Evolutionary conservation across 1,284 basidiomycete species (phyloP).

Genomic region (Thelephora terrestris): DNA sequence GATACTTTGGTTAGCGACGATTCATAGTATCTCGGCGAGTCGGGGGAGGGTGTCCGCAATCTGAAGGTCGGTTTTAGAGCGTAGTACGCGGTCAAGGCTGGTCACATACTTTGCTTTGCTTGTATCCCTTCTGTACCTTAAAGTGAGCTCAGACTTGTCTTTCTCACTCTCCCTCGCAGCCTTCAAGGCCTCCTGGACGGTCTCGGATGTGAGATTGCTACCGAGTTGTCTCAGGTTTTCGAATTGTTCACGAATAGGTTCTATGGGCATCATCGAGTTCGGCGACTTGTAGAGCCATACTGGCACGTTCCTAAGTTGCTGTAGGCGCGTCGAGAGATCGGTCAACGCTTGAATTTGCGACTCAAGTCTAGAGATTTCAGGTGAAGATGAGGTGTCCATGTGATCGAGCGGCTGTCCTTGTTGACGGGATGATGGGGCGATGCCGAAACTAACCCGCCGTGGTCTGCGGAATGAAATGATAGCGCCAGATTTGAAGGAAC

Average conservation of each 20-base stretch:
- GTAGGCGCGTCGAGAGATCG: constrained; percentile 33
- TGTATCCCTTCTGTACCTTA: constrained; percentile 33
- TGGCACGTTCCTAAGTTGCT: constrained; percentile 34
- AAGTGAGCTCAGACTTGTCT: constrained; percentile 37
- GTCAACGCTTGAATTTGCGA: constrained; percentile 36
- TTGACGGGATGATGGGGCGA: too few species aligned
- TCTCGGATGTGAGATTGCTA: constrained; percentile 34
- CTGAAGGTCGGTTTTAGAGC: neutral
- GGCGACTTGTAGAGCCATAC: constrained; percentile 27
- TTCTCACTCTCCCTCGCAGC: constrained; percentile 39
- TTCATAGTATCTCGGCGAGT: constrained; percentile 48
- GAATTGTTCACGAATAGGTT: constrained; percentile 16
- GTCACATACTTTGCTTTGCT: constrained; percentile 40
- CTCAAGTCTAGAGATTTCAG: constrained; percentile 20
- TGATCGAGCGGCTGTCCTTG: neutral
- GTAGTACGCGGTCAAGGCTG: constrained; percentile 1
- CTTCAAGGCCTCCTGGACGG: constrained; percentile 43
- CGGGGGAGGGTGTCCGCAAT: constrained; percentile 42
- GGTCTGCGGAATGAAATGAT: too few species aligned
- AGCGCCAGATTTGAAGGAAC: too few species aligned
- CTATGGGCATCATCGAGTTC: constrained; percentile 6
- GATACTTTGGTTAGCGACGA: constrained; percentile 28
- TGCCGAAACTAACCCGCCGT: too few species aligned
- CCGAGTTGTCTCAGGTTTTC: constrained; percentile 34
- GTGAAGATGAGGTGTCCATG: constrained; percentile 4